These are phyloP conservation scores for Pestalotiopsis sp. DNA, from an alignment of 2,329 filamentous ascomycete species.

Conservation along the genomic window DNA sequence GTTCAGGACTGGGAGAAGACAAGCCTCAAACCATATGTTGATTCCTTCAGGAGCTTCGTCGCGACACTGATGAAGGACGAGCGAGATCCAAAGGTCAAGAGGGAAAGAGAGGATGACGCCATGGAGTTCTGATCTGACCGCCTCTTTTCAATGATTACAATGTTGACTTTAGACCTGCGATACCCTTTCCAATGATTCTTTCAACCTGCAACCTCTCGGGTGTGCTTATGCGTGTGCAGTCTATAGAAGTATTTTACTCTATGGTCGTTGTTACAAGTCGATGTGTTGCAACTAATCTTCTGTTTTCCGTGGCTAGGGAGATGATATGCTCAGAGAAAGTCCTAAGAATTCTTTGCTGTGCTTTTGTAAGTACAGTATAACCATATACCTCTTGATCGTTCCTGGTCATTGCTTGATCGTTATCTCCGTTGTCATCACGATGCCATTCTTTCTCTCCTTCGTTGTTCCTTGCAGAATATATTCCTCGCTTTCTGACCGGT, in stretches of 20 bases:
- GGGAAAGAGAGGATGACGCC: conserved; percentile 54
- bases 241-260: too few species aligned
- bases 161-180: neutral
- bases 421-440: conserved; percentile 6
- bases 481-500: conserved; percentile 1
- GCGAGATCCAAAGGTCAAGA: conserved; percentile 56
- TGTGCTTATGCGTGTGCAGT: too few species aligned
- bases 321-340: too few species aligned
- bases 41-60: conserved; percentile 85
- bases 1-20: conserved; percentile 96
- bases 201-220: too few species aligned
- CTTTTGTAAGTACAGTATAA: too few species aligned
- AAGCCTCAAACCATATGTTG: conserved; percentile 87
- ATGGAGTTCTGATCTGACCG: conserved; percentile 53
- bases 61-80: conserved; percentile 77
- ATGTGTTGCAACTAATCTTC: too few species aligned
- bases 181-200: too few species aligned
- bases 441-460: neutral
- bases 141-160: neutral
- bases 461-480: conserved; percentile 2
- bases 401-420: neutral
- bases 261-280: too few species aligned
- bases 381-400: neutral
- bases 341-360: too few species aligned
- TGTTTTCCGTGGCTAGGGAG: too few species aligned